These are phyloP conservation scores for Ailanthus altissimus DNA, from an alignment of 345 rosid species.

Conservation along the genomic window DNA sequence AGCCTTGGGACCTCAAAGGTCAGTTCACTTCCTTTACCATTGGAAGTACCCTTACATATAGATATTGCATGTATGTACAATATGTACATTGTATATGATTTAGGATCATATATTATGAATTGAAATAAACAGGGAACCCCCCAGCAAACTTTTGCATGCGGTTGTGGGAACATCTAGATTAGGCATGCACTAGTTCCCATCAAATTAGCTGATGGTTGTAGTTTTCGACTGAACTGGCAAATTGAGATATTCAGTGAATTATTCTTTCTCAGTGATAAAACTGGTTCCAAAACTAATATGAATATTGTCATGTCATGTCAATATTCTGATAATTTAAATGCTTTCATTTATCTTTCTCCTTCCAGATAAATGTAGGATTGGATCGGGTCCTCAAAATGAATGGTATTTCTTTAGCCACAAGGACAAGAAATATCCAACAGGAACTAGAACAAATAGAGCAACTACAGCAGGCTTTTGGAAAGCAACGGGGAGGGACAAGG, in stretches of 20 bases:
- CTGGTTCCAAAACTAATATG: too few species aligned
- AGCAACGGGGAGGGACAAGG: conserved; percentile 99
- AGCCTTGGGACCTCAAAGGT: conserved; percentile 99
- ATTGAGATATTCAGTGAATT: background rate
- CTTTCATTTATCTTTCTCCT: background rate
- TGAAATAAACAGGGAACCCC: too few species aligned
- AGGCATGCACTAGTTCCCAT: too few species aligned
- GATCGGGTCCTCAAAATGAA: conserved; percentile 94
- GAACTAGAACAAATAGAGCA: conserved; percentile 94
- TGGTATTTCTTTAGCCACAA: conserved; percentile 99
- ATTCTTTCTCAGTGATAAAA: too few species aligned
- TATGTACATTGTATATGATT: too few species aligned
- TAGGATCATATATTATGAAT: too few species aligned
- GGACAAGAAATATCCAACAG: conserved; percentile 98
- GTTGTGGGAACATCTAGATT: too few species aligned
- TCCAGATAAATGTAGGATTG: conserved; percentile 88
- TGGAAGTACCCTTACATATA: background rate
- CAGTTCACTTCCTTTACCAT: background rate
- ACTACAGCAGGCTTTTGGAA: conserved; percentile 98
- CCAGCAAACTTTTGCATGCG: too few species aligned
- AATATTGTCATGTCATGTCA: background rate
- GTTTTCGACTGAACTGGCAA: background rate
- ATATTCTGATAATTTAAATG: background rate
- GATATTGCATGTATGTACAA: background rate
- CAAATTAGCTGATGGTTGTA: background rate